phyloP scores from a whole-genome alignment of 805 yeast species.

The Nakazawaea anatomiae region DNA sequence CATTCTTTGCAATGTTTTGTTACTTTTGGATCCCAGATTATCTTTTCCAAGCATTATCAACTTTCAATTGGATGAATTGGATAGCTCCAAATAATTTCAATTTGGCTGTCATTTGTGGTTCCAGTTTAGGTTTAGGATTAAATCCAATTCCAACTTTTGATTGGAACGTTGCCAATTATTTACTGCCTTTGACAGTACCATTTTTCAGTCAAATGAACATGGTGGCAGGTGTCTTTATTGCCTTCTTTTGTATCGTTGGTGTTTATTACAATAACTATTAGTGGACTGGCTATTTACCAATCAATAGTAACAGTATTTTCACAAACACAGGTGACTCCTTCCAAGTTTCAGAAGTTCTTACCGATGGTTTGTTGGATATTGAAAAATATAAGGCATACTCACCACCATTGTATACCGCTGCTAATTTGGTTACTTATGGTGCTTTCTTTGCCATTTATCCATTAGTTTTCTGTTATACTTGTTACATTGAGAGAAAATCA shows the following conservation, averaged over 20 bases:
- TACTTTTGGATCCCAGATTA: slow-evolving; percentile 43
- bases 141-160: slow-evolving; percentile 52
- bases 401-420: slow-evolving; percentile 64
- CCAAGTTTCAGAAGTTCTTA: slow-evolving; percentile 40
- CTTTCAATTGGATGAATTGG: slow-evolving; percentile 56
- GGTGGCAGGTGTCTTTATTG: slow-evolving; percentile 27
- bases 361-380: slow-evolving; percentile 37
- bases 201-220: slow-evolving; percentile 29
- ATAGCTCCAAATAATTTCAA: slow-evolving; percentile 44
- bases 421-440: slow-evolving; percentile 53
- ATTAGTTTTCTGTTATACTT: slow-evolving; percentile 44
- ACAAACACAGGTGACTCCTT: slow-evolving; percentile 45
- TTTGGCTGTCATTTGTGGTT: slow-evolving; percentile 45
- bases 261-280: slow-evolving; percentile 34
- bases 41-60: slow-evolving; percentile 33
- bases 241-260: slow-evolving; percentile 27
- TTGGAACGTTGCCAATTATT: slow-evolving; percentile 33
- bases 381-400: slow-evolving; percentile 47
- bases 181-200: slow-evolving; percentile 37
- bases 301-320: slow-evolving; percentile 44
- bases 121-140: slow-evolving; percentile 39
- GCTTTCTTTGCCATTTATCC: slow-evolving; percentile 53
- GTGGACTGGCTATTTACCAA: slow-evolving; percentile 32
- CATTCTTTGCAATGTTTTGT: slow-evolving; percentile 27
- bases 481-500: slow-evolving; percentile 38